phyloP scores from a whole-genome alignment of 2,329 filamentous ascomycete species.

The Talaromyces amestolkiae region DNA sequence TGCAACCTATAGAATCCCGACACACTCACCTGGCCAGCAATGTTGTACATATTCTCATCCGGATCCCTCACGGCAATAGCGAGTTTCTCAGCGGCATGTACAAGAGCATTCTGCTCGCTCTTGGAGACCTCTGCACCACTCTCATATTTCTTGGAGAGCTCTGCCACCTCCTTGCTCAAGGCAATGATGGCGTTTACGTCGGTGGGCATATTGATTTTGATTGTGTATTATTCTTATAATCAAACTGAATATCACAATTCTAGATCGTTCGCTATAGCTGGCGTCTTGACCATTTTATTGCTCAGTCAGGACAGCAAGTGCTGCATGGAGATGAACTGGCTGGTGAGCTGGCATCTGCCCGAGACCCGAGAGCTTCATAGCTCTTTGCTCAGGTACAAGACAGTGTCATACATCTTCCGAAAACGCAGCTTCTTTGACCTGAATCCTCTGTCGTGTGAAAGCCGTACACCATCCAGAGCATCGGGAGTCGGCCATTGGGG shows the following conservation, averaged over 20 bases:
- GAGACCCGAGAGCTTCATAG: not conserved
- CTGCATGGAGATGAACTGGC: not conserved
- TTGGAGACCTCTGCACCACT: not conserved
- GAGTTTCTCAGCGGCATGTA: not conserved
- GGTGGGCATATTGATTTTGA: not conserved
- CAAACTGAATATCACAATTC: not conserved
- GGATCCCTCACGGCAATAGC: not conserved
- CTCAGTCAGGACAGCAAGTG: not conserved
- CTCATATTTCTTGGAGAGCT: not conserved
- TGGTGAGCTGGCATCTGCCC: not conserved
- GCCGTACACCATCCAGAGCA: not conserved
- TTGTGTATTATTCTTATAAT: not conserved
- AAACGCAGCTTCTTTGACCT: not conserved
- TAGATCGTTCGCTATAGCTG: not conserved
- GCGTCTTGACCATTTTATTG: not conserved
- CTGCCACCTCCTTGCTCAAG: not conserved
- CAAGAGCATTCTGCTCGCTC: not conserved
- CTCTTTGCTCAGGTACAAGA: not conserved
- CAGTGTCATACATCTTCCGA: not conserved
- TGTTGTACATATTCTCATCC: not conserved
- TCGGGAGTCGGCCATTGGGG: not conserved
- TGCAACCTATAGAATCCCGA: not conserved
- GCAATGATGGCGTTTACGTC: not conserved
- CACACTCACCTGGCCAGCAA: not conserved
- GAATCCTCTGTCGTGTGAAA: not conserved